phyloP scores from a whole-genome alignment of 768 basidiomycete species.

The Amanita subjunquillea region DNA sequence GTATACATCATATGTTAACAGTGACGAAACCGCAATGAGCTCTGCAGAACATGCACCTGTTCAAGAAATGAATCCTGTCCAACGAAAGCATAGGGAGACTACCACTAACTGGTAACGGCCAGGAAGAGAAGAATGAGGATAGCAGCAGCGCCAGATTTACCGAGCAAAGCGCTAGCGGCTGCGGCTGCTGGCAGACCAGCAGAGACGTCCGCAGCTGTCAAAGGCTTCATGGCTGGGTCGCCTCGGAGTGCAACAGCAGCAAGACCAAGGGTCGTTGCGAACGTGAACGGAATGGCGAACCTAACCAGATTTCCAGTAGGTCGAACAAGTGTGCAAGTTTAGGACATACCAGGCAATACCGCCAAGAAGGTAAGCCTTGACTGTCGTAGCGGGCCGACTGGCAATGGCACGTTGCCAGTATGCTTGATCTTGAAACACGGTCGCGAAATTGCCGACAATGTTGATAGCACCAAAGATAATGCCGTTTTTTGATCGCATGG shows the following conservation, averaged over 20 bases:
- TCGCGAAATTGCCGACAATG: conserved; percentile 73
- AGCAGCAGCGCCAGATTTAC: conserved; percentile 69
- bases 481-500: conserved; percentile 68
- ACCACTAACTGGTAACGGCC: conserved; percentile 55
- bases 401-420: conserved; percentile 95
- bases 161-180: conserved; percentile 74
- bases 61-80: background rate
- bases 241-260: conserved; percentile 74
- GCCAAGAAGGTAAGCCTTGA: conserved; percentile 86
- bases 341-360: conserved; percentile 68
- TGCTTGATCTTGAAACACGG: conserved; percentile 52
- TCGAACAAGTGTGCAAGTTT: background rate
- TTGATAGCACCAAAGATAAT: conserved; percentile 84
- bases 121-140: conserved; percentile 78
- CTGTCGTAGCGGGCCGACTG: conserved; percentile 69
- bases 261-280: conserved; percentile 83
- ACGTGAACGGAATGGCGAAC: conserved; percentile 81
- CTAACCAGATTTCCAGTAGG: conserved; percentile 16
- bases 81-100: background rate
- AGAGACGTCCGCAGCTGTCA: conserved; percentile 56
- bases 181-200: conserved; percentile 85
- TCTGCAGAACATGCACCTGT: conserved; percentile 69
- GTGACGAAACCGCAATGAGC: conserved; percentile 79
- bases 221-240: conserved; percentile 40
- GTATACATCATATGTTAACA: conserved; percentile 82